Conservation (phyloP, 768 basidiomycete genomes). For the Rhizopogon roseolus region DNA sequence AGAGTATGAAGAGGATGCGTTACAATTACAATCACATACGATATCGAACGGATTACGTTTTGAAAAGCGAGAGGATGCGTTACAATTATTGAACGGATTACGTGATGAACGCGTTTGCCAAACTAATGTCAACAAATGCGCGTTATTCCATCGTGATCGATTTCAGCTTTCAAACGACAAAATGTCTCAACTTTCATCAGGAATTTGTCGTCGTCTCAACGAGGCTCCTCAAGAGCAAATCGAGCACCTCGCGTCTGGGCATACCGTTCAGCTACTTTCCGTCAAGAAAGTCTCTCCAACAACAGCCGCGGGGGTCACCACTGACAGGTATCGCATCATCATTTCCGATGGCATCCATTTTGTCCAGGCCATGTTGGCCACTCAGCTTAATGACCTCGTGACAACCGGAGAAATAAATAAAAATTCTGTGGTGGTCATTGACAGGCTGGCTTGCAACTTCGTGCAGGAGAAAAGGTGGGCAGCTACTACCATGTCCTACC, state of each 20-base stretch:
- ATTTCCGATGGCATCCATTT: conserved; percentile 86
- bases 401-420: conserved; percentile 58
- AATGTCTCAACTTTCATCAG: conserved; percentile 53
- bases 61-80: too few relatives aligned
- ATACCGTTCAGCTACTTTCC: conserved; percentile 75
- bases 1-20: too few relatives aligned
- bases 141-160: neutral
- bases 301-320: conserved; percentile 24
- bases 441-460: conserved; percentile 75
- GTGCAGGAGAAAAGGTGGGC: conserved; percentile 81
- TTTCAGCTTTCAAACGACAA: conserved; percentile 8
- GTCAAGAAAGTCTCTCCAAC: conserved; percentile 64
- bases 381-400: conserved; percentile 78
- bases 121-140: conserved; percentile 5
- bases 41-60: too few relatives aligned
- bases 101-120: conserved; percentile 6
- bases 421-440: conserved; percentile 64
- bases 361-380: conserved; percentile 92
- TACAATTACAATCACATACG: too few relatives aligned
- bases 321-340: conserved; percentile 74
- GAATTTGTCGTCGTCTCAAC: conserved; percentile 49
- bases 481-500: neutral
- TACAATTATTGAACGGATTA: too few relatives aligned
- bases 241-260: conserved; percentile 25
- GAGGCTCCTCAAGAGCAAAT: conserved; percentile 29